Evolutionary conservation across 2,329 filamentous ascomycete genomes (phyloP).

Genomic region (Stemphylium vesicarium): DNA sequence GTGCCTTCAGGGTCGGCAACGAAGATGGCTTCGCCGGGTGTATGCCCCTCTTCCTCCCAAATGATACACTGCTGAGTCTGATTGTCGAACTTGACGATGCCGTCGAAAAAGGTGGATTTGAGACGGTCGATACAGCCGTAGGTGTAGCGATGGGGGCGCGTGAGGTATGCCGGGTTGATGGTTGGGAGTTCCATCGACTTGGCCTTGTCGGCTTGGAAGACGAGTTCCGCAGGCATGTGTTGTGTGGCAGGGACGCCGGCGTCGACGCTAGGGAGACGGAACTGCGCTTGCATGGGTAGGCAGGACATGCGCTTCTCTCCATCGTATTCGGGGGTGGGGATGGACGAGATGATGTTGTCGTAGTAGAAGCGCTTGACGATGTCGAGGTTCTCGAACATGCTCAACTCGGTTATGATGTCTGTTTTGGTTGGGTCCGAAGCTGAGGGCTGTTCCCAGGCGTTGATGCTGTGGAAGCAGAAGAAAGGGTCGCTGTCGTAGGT

Average conservation of each 20-base stretch:
- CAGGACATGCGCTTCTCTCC: conserved; percentile 35
- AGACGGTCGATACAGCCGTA: conserved; percentile 66
- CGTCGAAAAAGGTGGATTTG: conserved; percentile 66
- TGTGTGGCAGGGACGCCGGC: conserved; percentile 19
- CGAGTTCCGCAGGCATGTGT: conserved; percentile 14
- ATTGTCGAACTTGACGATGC: conserved; percentile 70
- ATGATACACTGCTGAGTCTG: conserved; percentile 58
- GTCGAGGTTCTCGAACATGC: conserved; percentile 68
- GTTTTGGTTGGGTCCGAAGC: conserved; percentile 44
- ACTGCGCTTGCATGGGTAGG: conserved; percentile 39
- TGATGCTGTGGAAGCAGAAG: conserved; percentile 82
- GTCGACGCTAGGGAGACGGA: conserved; percentile 45
- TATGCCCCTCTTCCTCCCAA: conserved; percentile 68
- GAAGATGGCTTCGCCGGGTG: conserved; percentile 74
- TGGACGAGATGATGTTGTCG: conserved; percentile 40
- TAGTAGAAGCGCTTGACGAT: conserved; percentile 73
- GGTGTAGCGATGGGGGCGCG: conserved; percentile 64
- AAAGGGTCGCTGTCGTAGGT: conserved; percentile 71
- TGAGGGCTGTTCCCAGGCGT: conserved; percentile 71
- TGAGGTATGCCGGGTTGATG: conserved; percentile 65
- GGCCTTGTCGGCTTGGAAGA: conserved; percentile 46
- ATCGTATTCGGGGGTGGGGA: conserved; percentile 17
- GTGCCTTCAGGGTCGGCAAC: conserved; percentile 58
- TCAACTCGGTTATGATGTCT: conserved; percentile 69
- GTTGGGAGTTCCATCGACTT: conserved; percentile 66